Base-by-base conservation (phyloP, 2,329 filamentous ascomycete genomes). In the Colletotrichum coccodes region DNA sequence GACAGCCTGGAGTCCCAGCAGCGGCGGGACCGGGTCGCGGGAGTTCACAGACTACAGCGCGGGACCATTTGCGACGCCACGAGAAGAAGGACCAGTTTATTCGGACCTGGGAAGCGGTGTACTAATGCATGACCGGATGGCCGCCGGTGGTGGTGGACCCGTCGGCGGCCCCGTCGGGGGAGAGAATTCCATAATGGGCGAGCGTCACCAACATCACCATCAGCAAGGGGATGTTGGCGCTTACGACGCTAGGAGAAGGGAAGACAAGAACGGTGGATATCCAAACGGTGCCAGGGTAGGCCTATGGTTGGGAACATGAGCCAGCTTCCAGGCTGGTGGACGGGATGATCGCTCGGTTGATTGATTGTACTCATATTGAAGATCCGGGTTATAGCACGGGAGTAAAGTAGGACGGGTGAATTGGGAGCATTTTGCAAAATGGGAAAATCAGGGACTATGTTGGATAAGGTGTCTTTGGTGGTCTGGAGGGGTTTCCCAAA, bases 211-310 rank as follows among this genome's bases (percentile, higher is more conserved):
- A 8, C 70, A 71, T 26, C 61, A 60, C 1, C 65, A 58, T 21
- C 40, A 57, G 14, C 60, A 47, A n/a, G 34, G 18, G 14, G 54
- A 56, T 23, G 28, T 21, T 18, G 23, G 12, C 6, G 28, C 54
- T 23, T 66, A 56, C 14, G 47, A 65, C 38, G 52, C 26, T 21
- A 49, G 32, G 34, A 68, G 61, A 34, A 40, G 47, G 23, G 66
- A 36, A 16, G 34, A 68, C 11, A 66, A 65, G 56, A 64, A 30
- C 28, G 61, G 54, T 14, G 61, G 66, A 49, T 66, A 65, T 21
- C 54, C 36, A 28, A 66, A 65, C 54, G 66, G 61, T n/a, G 62
- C 59, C 58, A 67, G 69, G 54, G 63, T 71, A 26, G 70, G 70
- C 49, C 62, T 71, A 16, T 71, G 70, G 70, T 60, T 62, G 57